Evolutionary conservation across 2,329 filamentous ascomycete species (phyloP).

Genomic region (Pseudogymnoascus sp.): DNA sequence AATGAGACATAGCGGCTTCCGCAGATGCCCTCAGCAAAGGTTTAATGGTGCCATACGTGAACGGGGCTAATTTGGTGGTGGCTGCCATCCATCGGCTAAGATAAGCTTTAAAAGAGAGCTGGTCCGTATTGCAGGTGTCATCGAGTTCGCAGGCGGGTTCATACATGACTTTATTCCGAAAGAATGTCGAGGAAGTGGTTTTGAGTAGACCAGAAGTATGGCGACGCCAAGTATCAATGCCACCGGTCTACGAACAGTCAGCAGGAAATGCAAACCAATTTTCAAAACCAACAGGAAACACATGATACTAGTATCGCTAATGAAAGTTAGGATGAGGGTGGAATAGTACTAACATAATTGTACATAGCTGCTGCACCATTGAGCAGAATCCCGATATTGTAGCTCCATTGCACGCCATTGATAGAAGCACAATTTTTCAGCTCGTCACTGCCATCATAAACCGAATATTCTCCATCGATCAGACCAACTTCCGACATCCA

Average conservation of each 20-base stretch:
- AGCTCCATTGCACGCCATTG: constrained; percentile 57
- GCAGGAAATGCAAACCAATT: neutral
- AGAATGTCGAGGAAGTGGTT: constrained; percentile 47
- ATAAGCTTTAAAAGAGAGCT: constrained; percentile 57
- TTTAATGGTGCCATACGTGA: constrained; percentile 45
- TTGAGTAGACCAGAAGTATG: constrained; percentile 49
- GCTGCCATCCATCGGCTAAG: constrained; percentile 52
- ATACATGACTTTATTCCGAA: constrained; percentile 49
- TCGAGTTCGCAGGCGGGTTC: constrained; percentile 58
- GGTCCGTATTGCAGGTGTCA: constrained; percentile 51
- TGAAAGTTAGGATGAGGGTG: neutral
- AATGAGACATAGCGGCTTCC: constrained; percentile 47
- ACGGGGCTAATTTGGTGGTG: constrained; percentile 54
- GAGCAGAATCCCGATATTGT: constrained; percentile 59
- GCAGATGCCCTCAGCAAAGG: constrained; percentile 47
- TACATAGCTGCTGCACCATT: constrained; percentile 61
- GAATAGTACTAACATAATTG: constrained; percentile 43
- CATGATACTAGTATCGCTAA: neutral
- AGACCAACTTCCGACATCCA: constrained; percentile 53
- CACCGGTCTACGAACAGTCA: constrained; percentile 33
- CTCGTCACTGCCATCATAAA: constrained; percentile 55
- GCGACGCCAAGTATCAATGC: constrained; percentile 45
- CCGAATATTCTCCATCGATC: constrained; percentile 48
- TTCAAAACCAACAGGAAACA: neutral
- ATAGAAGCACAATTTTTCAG: constrained; percentile 48